Base-by-base conservation (phyloP, 2,329 filamentous ascomycete species). In the Rosellinia necatrix region DNA sequence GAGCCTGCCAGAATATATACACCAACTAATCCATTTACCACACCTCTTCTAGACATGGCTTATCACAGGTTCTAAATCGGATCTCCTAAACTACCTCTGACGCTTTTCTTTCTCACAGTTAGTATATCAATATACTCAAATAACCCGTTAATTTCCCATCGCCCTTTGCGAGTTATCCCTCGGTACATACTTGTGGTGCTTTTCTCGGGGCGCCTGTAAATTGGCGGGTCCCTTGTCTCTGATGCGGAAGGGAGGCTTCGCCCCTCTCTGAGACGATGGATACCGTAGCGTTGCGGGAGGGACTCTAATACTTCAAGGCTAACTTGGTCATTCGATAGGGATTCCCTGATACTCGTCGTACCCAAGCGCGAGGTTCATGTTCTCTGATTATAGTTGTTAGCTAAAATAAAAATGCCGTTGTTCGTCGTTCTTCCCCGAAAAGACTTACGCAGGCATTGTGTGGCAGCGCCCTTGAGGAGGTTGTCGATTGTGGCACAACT, bases 401-500 rank as follows among this genome's bases (percentile, higher is more conserved):
- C 74, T 73, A 80, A 43, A 46, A 46, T 5, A 34, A 1, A 30
- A 51, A 25, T 47, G 13, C 7, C 10, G 24, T 44, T 17, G 10
- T 49, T 29, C 12, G 19, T 30, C n/a, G n/a, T 42, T 21, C 10
- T 43, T 21, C 15, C 17, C 32, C 17, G 21, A 25, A 27, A 56
- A 53, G 47, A 87, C 88, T 82, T 82, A 91, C 88, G 92, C 72
- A 96, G 76, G 77, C 92, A 96, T 74, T 96, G 92, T 9, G 92
- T 96, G 6, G 90, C 90, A 50, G 92, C 92, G 58, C 92, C 92
- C 84, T 97, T 97, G 66, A 94, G 81, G 64, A 97, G 77, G 75
- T 97, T 96, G 75, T 97, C 92, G 68, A 97, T 96, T 2, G 90
- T 96, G 15, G 89, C 90, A 70, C 92, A 96, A 3, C 46, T 56